Percentiles rank a stretch among this genome's conserved stretches.
These are phyloP conservation scores for Trametes sp. DNA, from an alignment of 1,284 basidiomycete species.

Conservation along the genomic window DNA sequence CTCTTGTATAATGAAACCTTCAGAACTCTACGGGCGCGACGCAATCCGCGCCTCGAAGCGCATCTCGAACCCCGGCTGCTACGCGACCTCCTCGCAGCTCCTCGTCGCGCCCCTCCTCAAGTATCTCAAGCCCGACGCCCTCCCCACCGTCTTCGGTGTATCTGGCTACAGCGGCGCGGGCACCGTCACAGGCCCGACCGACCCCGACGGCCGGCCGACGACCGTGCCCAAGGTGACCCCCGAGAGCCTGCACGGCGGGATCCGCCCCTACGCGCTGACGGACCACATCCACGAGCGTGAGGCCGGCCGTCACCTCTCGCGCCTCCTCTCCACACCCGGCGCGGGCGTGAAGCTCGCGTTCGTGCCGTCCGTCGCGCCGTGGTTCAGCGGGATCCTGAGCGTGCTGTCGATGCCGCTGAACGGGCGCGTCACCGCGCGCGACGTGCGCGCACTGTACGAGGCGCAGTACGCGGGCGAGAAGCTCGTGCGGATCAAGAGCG, in stretches of 20 bases:
- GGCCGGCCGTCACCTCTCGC: conserved; percentile 83
- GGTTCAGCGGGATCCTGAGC: conserved; percentile 97
- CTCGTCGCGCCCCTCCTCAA: conserved; percentile 90
- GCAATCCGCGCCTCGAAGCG: conserved; percentile 76
- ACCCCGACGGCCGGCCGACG: conserved; percentile 71
- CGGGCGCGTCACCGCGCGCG: conserved; percentile 68
- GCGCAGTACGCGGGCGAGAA: conserved; percentile 81
- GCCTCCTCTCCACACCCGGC: conserved; percentile 50
- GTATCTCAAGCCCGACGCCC: conserved; percentile 67
- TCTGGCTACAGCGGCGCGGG: conserved; percentile 97
- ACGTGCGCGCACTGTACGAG: conserved; percentile 81
- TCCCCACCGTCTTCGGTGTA: conserved; percentile 91
- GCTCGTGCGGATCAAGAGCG: conserved; percentile 72
- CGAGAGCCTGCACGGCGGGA: conserved; percentile 77
- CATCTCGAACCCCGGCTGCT: conserved; percentile 98
- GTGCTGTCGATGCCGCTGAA: conserved; percentile 85
- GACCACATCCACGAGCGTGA: conserved; percentile 99
- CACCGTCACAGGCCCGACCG: conserved; percentile 75
- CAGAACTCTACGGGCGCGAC: conserved; percentile 90
- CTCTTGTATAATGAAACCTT: conserved; percentile 38
- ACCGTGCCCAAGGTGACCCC: conserved; percentile 88
- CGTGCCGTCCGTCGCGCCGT: conserved; percentile 88
- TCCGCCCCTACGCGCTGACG: conserved; percentile 90
- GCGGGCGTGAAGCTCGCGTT: conserved; percentile 78
- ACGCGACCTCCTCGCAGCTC: conserved; percentile 93